Base-by-base conservation (phyloP, 345 rosid genomes). In the Pugionium cornutum region DNA sequence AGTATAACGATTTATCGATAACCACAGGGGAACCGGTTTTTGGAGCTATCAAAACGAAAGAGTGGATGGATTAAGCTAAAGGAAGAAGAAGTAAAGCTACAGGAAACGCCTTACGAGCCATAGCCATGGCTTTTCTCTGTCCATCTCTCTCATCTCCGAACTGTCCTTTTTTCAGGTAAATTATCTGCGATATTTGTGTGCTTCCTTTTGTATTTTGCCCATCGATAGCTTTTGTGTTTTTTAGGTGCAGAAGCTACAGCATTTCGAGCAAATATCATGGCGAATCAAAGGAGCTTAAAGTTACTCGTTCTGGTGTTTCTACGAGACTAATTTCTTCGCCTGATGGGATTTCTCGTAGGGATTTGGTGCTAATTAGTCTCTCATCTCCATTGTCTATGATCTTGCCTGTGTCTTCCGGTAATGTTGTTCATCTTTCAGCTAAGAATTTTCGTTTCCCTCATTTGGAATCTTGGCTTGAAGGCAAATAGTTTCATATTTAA, bases 331-430 rank as follows among this genome's bases (percentile, higher is more conserved):
- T 44, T 74, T 67, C 70, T 9, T 4, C 30, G 2, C 58, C 49
- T 34, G 64, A 47, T 5, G 82, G 80, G 64, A 2, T 88, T 33
- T 78, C 71, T 40, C 85, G 96, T 70, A 83, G 98, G 77, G 87
- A 83, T 70, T 78, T 92, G 73, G 10, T 83, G 64, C 56, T 89
- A 8, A 74, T 87, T 69, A 82, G 86, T 53, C 80, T 92, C 59
- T 82, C 89, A 70, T 82, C 88, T 72, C 81, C 92, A 0, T 11
- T 83, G 59, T 72, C 92, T 45, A 27, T 76, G 62, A 53, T 73
- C 74, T 62, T 83, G 3, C 87, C 86, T 4, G 25, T 72, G 8
- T 53, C 70, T 72, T 31, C 86, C 51, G 87, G 97, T 85, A 61
- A 66, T 32, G 53, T 41, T 68, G 4, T 40, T 43, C 33, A 4